These are phyloP conservation scores for Rutstroemia sp. DNA, from an alignment of 2,329 filamentous ascomycete genomes.

Conservation along the genomic window DNA sequence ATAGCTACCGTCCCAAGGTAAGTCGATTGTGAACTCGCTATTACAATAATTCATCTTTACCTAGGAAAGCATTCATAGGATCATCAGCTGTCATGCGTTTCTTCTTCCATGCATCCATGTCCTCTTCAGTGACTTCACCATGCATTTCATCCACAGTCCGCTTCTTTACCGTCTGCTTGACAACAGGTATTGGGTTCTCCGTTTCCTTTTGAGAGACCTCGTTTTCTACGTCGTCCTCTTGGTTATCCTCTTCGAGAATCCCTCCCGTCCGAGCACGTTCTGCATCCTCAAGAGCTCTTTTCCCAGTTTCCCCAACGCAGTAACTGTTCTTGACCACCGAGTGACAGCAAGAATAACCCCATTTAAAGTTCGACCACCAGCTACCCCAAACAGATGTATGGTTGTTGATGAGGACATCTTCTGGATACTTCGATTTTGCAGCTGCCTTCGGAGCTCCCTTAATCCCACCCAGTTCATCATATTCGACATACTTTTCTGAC, in stretches of 20 bases:
- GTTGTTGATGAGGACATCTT: constrained; percentile 84
- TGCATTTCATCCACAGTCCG: constrained; percentile 73
- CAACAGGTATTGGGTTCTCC: constrained; percentile 18
- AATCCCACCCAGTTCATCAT: constrained; percentile 81
- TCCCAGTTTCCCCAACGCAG: constrained; percentile 88
- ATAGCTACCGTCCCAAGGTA: not conserved
- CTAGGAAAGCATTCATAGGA: constrained; percentile 78
- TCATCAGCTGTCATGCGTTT: constrained; percentile 69
- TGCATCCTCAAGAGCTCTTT: constrained; percentile 69
- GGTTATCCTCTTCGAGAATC: constrained; percentile 24
- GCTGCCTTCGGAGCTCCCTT: constrained; percentile 75
- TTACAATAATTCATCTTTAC: constrained; percentile 55
- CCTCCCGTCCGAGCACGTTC: constrained; percentile 48
- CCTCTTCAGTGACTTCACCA: constrained; percentile 69
- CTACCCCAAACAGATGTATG: constrained; percentile 92
- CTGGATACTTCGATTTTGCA: constrained; percentile 83
- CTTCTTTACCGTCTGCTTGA: constrained; percentile 47
- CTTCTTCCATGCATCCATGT: constrained; percentile 77
- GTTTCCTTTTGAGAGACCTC: constrained; percentile 29
- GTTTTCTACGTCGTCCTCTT: constrained; percentile 25
- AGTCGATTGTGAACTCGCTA: not conserved
- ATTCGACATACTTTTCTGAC: constrained; percentile 85
- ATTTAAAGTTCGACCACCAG: constrained; percentile 93
- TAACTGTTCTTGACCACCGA: constrained; percentile 94
- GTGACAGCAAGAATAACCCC: constrained; percentile 95